Conservation (phyloP, 1,139 yeast genomes). For the Lodderomyces jiufengensis region DNA sequence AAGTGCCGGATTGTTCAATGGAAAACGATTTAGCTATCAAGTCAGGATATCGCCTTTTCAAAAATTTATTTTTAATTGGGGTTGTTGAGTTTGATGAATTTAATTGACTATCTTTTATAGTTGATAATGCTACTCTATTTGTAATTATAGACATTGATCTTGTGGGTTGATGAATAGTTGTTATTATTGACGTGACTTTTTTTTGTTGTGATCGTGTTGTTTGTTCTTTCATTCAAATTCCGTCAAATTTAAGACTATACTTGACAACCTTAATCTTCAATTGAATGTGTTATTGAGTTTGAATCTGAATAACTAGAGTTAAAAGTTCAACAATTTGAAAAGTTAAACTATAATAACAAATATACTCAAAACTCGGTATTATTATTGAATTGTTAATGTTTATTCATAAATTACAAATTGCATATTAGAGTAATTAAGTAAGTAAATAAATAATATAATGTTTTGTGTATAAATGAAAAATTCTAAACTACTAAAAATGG, state of each 20-base stretch:
- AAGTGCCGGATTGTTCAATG: conserved; percentile 12
- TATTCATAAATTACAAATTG: too few relatives aligned
- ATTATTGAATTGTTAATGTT: too few relatives aligned
- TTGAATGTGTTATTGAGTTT: too few relatives aligned
- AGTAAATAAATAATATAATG: too few relatives aligned
- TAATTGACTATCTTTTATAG: conserved; percentile 30
- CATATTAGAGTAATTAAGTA: too few relatives aligned
- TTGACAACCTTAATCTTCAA: too few relatives aligned
- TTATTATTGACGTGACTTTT: conserved; percentile 14
- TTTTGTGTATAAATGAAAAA: neutral
- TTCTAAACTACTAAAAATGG: conserved; percentile 6
- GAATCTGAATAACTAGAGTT: too few relatives aligned
- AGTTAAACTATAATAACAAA: too few relatives aligned
- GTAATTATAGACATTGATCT: conserved; percentile 18
- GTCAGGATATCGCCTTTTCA: conserved; percentile 10
- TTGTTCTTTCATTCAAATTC: neutral
- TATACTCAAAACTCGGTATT: too few relatives aligned
- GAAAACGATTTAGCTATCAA: conserved; percentile 13
- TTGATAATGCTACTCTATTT: conserved; percentile 36
- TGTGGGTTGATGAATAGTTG: too few relatives aligned
- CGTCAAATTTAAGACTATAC: too few relatives aligned
- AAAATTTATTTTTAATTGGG: conserved; percentile 1
- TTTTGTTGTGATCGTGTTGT: conserved; percentile 1
- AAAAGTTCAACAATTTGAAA: too few relatives aligned
- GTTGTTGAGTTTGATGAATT: conserved; percentile 17